These are phyloP conservation scores for Fusarium graminum DNA, from an alignment of 2,329 filamentous ascomycete genomes.

Conservation along the genomic window DNA sequence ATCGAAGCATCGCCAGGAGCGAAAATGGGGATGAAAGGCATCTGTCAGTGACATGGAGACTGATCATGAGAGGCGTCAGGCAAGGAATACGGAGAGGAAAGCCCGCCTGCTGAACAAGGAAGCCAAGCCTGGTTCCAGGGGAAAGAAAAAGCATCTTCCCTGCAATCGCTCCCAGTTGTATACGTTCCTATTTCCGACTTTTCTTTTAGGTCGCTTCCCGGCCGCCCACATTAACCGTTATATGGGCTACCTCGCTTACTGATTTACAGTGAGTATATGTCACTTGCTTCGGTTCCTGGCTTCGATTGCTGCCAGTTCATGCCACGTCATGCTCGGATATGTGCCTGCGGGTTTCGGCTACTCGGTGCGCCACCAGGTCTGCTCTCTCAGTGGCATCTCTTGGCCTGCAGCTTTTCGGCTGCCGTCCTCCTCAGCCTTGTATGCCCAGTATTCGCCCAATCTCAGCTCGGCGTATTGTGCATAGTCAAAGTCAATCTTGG, in stretches of 20 bases:
- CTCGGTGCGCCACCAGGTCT: conserved; percentile 73
- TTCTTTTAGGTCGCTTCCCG: conserved; percentile 20
- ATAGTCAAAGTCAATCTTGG: conserved; percentile 97
- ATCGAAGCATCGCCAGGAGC: conserved; percentile 4
- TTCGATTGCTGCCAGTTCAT: conserved; percentile 12
- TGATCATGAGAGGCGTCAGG: background rate
- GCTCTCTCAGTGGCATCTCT: conserved; percentile 80
- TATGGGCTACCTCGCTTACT: conserved; percentile 21
- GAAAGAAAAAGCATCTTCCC: conserved; percentile 32
- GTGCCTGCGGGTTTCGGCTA: conserved; percentile 17
- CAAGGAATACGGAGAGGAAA: conserved; percentile 7
- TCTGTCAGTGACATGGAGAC: conserved; percentile 5
- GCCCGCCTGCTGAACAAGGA: conserved; percentile 30
- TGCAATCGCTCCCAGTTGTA: conserved; percentile 30
- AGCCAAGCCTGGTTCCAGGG: conserved; percentile 25
- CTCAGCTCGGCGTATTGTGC: conserved; percentile 88
- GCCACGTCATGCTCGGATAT: conserved; percentile 7
- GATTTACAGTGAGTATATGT: conserved; percentile 11
- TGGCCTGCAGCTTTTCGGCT: conserved; percentile 65
- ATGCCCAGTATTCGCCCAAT: conserved; percentile 92
- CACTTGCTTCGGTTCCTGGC: conserved; percentile 26
- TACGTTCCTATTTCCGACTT: conserved; percentile 27
- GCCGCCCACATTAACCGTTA: conserved; percentile 16
- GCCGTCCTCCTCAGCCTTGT: conserved; percentile 81
- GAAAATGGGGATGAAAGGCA: conserved; percentile 5